Conservation (phyloP, 768 basidiomycete genomes). For the Pleurotus platypus region DNA sequence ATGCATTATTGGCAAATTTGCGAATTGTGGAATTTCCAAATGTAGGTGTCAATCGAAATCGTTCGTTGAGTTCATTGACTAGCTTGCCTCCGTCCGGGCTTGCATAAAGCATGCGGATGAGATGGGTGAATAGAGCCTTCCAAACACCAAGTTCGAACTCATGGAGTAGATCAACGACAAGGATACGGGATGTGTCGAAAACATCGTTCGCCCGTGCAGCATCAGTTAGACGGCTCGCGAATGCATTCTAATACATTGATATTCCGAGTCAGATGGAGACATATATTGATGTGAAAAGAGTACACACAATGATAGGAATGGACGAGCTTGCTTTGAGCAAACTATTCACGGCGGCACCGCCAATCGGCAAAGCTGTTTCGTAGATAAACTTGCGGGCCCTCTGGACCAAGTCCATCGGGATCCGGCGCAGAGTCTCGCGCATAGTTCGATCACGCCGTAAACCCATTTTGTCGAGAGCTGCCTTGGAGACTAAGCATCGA, state of each 20-base stretch:
- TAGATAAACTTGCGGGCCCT: neutral
- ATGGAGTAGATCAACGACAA: slow-evolving; percentile 33
- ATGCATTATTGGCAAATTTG: slow-evolving; percentile 27
- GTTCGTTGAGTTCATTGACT: slow-evolving; percentile 14
- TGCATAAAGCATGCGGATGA: slow-evolving; percentile 20
- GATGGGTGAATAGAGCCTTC: slow-evolving; percentile 31
- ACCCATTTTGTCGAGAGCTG: slow-evolving; percentile 22
- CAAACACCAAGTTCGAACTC: slow-evolving; percentile 36
- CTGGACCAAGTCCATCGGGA: neutral
- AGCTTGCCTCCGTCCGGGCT: neutral
- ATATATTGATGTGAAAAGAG: neutral
- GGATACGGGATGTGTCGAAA: slow-evolving; percentile 16
- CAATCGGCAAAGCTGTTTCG: neutral
- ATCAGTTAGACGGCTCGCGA: neutral
- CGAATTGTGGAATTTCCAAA: slow-evolving; percentile 31
- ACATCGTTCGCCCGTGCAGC: neutral
- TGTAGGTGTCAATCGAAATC: slow-evolving; percentile 23
- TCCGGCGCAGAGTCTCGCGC: neutral
- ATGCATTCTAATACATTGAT: neutral
- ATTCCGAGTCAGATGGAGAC: neutral
- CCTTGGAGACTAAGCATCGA: slow-evolving; percentile 18
- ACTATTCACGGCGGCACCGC: neutral
- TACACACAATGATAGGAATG: neutral
- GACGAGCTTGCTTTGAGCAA: neutral
- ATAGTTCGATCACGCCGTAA: slow-evolving; percentile 1